Percentiles rank a stretch among this genome's conserved stretches.
phyloP scores from a whole-genome alignment of 768 basidiomycete genomes.

The Leccinum olivaceopallidum region DNA sequence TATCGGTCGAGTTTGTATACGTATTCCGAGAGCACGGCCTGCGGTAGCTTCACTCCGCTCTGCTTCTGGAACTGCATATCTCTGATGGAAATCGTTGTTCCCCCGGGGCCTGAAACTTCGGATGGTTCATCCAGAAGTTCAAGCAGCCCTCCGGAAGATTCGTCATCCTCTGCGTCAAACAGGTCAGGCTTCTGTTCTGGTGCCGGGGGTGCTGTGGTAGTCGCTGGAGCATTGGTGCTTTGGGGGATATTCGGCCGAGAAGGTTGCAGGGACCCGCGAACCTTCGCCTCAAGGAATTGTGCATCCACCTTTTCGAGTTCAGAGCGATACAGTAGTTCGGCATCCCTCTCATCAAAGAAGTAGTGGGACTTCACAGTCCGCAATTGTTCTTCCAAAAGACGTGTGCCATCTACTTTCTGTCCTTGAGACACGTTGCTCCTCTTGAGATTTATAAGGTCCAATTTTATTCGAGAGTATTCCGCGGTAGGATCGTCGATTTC shows the following conservation, averaged over 20 bases:
- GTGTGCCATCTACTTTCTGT: conserved; percentile 29
- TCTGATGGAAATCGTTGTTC: conserved; percentile 52
- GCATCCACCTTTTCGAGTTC: conserved; percentile 54
- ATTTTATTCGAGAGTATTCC: conserved; percentile 62
- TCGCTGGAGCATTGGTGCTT: neutral
- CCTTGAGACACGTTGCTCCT: conserved; percentile 31
- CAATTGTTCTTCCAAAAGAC: conserved; percentile 47
- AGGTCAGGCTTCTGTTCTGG: conserved; percentile 38
- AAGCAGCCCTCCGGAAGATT: conserved; percentile 63
- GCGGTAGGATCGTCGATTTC: conserved; percentile 57
- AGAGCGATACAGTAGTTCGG: conserved; percentile 53
- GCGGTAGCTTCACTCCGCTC: conserved; percentile 81
- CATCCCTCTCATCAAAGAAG: conserved; percentile 70
- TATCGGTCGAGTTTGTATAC: conserved; percentile 71
- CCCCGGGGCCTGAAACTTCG: conserved; percentile 52
- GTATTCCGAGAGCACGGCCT: conserved; percentile 64
- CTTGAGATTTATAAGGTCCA: conserved; percentile 52
- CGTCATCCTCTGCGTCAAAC: conserved; percentile 54
- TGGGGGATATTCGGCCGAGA: neutral
- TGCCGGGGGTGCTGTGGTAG: neutral
- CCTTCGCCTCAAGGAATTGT: conserved; percentile 41
- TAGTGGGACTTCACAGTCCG: conserved; percentile 54
- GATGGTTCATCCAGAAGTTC: conserved; percentile 68
- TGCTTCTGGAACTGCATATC: conserved; percentile 85
- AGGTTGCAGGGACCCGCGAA: conserved; percentile 33